Evolutionary conservation across 257 asterid genomes (phyloP), one percentile per base, ranked within the genome.

Genomic region (Lithospermum erythrorhizon): DNA sequence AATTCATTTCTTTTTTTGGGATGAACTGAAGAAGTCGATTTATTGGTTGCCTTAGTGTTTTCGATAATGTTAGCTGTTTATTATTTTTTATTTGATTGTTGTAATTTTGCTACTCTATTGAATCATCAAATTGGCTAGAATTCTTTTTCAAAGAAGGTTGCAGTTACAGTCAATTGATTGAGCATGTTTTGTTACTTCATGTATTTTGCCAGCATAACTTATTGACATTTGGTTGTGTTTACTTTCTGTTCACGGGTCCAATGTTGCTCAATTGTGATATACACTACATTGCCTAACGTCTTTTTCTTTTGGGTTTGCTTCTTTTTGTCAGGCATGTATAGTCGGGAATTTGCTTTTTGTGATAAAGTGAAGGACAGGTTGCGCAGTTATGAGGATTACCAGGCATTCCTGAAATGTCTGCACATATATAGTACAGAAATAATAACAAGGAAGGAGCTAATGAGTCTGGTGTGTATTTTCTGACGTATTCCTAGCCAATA

Each of bases 401-500:
- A 93, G 80, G 96, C 89, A 52, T 93, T 93, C 73, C 81, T 93
- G 80, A 87, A 93, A 67, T 93, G 99, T 75, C 99, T 93, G 73
- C 85, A 87, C 76, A 85, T 93, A 67, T 93, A 84, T 78, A 89
- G 96, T 76, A 81, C 87, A 70, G 99, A 93, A 78, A 86, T 84
- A 74, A 93, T 93, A 63, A 84, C 94, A 24, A 89, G 90, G 72
- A 79, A 82, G 61, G 99, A 93, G 67, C 73, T 93, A 62, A 87
- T 74, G 79, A 71, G 89, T 72, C 73, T 93, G 99, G 99, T 93
- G 85, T 17, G 82, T 65, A 30, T 47, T 52, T 70, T 30, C 17
- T 52, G 68, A 59, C 32, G 68, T 49, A 57, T 21, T 56, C 57
- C 24, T 16, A 52, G 1, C 13, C 54, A 55, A 35, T 35, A 18